A percentile compares a stretch with the other conserved stretches of the same genome.
Evolutionary conservation across 441 rosid species (phyloP).

Genomic region (Mallotus repandus): DNA sequence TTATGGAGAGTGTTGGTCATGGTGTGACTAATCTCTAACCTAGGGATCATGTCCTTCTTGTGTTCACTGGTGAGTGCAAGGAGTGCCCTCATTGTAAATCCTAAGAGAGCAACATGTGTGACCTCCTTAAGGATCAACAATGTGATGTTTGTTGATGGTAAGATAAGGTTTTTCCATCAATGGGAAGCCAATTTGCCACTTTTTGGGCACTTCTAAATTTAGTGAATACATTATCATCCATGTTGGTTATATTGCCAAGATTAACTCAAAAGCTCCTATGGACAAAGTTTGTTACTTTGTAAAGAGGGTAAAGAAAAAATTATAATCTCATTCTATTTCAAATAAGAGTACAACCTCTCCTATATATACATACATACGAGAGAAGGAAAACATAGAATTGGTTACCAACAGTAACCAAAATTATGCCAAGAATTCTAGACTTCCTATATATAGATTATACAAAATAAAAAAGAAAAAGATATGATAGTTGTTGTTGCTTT

Average conservation of each 20-base stretch:
- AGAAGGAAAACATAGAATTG: no score
- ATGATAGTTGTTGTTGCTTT: no score
- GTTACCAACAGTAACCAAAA: no score
- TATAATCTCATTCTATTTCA: no score
- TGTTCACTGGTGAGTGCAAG: conserved; percentile 87
- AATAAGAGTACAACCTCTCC: no score
- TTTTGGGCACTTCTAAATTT: conserved; percentile 81
- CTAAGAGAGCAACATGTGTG: conserved; percentile 91
- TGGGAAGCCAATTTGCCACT: conserved; percentile 79
- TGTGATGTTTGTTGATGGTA: conserved; percentile 71
- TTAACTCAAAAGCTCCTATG: conserved; percentile 75
- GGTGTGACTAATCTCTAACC: conserved; percentile 78
- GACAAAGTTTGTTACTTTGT: conserved; percentile 93
- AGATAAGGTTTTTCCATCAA: conserved; percentile 72
- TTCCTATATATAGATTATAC: no score
- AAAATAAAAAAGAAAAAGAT: no score
- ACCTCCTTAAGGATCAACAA: conserved; percentile 83
- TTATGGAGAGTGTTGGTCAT: conserved; percentile 86
- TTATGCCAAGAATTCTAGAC: no score
- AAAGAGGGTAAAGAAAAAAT: no score
- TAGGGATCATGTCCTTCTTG: conserved; percentile 85
- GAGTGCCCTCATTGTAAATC: conserved; percentile 74
- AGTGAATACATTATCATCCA: conserved; percentile 87
- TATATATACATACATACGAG: no score
- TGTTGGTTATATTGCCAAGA: conserved; percentile 74